Evolutionary conservation across 2,329 filamentous ascomycete genomes (phyloP), one percentile per base, ranked within the genome.

Genomic region (Colletotrichum sp.): DNA sequence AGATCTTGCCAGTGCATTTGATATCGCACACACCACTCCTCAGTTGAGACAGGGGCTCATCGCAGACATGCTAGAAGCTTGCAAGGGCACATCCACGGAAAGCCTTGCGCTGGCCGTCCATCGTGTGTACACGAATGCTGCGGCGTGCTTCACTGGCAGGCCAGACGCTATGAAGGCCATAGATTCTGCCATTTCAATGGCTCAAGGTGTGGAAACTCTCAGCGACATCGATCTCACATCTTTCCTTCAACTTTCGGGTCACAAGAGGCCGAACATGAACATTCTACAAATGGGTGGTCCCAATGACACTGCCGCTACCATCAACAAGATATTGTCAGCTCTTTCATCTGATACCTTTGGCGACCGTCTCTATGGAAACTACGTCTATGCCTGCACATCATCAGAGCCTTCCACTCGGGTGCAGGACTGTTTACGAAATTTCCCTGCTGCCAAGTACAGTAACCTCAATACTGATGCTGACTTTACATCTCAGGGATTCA

Each of bases 381-480:
- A 84, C 67, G 79, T 76, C 3, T 83, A 79, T 61, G 83, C 83
- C 1, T 81, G 82, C 16, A 72, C 80, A 59, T 80, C 79, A 7
- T 30, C 79, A 2, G 65, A 76, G 3, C 77, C 77, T 39, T 69
- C 78, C 7, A 68, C 72, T 59, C 71, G 16, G 8, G 59, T 76
- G 1, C 8, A 55, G 3, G 55, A 22, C 3, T n/a, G 36, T 3
- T 19, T 67, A 4, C 13, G 16, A n/a, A 44, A 48, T 8, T 12
- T 32, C 6, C 16, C 55, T 3, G 36, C 19, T 19, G 64, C 44
- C 28, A 34, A 27, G 3, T 61, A 69, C 65, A 61, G 30, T 16
- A 28, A 65, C 12, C 36, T 81, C 15, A 79, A 87, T 68, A 75
- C 85, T 22, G 81, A 83, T 16, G 71, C 79, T 13, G 80, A 83